A percentile compares a stretch with the other conserved stretches of the same genome.
phyloP scores from a whole-genome alignment of 352 stramenopile genomes.

The Poterioochromonas sp. region DNA sequence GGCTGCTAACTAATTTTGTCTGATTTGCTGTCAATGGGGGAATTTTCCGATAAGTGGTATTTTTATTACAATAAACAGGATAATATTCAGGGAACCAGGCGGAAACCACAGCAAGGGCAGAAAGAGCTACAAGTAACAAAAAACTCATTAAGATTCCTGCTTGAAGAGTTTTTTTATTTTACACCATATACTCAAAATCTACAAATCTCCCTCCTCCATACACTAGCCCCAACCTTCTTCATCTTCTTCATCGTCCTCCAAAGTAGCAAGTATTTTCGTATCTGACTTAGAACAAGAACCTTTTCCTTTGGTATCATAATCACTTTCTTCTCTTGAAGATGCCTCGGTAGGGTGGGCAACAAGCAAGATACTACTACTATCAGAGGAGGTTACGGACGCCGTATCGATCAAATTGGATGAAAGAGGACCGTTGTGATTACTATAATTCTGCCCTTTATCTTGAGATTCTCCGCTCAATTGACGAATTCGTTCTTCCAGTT shows the following conservation, averaged over 20 bases:
- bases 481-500: not conserved
- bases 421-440: not conserved
- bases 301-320: too few species aligned
- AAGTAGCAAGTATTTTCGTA: not conserved
- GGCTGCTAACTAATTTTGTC: not conserved
- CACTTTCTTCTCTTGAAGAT: too few species aligned
- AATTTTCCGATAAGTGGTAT: not conserved
- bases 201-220: too few species aligned
- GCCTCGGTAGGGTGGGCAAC: too few species aligned
- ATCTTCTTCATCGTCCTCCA: slow-evolving; percentile 14
- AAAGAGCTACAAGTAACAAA: too few species aligned
- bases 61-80: slow-evolving; percentile 3
- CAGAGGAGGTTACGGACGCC: not conserved
- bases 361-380: not conserved
- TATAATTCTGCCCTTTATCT: not conserved
- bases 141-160: too few species aligned
- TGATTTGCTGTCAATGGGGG: not conserved
- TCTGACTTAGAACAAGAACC: not conserved
- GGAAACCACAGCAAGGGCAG: not conserved
- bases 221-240: slow-evolving; percentile 16
- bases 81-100: slow-evolving; percentile 16
- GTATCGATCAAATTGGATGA: not conserved
- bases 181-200: too few species aligned
- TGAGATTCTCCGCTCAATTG: not conserved
- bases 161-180: too few species aligned